A percentile compares a stretch with the other conserved stretches of the same genome.
These are phyloP conservation scores for Scedosporium minutisporum DNA, from an alignment of 2,329 filamentous ascomycete genomes.

Conservation along the genomic window DNA sequence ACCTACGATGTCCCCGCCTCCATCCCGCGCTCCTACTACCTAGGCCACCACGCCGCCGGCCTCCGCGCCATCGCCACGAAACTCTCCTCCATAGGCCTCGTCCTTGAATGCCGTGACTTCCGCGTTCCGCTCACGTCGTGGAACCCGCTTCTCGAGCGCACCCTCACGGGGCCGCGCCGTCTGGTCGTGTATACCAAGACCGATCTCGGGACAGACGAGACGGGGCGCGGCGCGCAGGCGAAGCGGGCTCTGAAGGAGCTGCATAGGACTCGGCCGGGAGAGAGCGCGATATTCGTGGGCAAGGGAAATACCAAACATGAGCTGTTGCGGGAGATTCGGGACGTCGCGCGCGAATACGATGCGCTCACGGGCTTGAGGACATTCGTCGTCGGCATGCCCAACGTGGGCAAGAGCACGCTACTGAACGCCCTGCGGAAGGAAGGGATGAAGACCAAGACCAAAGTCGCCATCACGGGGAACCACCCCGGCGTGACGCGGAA, in stretches of 20 bases:
- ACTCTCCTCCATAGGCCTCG: constrained; percentile 71
- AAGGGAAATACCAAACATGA: constrained; percentile 25
- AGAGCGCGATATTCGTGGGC: constrained; percentile 34
- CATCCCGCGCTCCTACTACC: constrained; percentile 82
- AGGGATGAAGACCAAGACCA: constrained; percentile 44
- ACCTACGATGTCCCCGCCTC: constrained; percentile 62
- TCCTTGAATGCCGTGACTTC: constrained; percentile 92
- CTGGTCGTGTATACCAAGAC: constrained; percentile 86
- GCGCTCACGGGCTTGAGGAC: constrained; percentile 73
- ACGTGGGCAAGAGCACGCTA: constrained; percentile 92
- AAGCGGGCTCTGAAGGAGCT: constrained; percentile 20
- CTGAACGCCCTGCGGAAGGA: constrained; percentile 71
- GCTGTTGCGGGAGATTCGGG: constrained; percentile 28
- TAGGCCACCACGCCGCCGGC: constrained; percentile 83
- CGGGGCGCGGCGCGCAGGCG: constrained; percentile 6
- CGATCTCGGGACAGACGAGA: constrained; percentile 50
- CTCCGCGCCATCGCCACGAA: constrained; percentile 73
- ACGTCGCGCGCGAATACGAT: constrained; percentile 24
- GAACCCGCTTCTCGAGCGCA: constrained; percentile 80
- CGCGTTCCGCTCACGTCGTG: constrained; percentile 80
- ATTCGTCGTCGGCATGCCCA: constrained; percentile 93
- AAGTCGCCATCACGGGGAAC: constrained; percentile 72
- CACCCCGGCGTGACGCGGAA: constrained; percentile 87
- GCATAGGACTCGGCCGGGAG: constrained; percentile 15
- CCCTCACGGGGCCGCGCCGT: constrained; percentile 61